Evolutionary conservation across 2,329 filamentous ascomycete genomes (phyloP).

Genomic region (Nigrospora osmanthi): DNA sequence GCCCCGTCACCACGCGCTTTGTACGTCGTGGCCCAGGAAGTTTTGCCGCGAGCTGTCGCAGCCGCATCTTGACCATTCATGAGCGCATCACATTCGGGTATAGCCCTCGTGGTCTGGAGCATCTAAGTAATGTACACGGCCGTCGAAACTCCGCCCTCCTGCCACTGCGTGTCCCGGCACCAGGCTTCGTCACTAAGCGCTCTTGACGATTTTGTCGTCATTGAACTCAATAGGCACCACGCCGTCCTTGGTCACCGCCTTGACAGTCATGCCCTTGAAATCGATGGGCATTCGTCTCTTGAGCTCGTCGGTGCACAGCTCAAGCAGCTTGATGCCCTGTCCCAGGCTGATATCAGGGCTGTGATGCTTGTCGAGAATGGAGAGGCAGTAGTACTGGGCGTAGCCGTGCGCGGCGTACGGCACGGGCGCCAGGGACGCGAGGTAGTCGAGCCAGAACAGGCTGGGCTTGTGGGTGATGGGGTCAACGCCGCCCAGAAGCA

Average conservation of each 20-base stretch:
- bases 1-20: too few relatives aligned
- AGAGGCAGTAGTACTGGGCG: constrained; percentile 98
- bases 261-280: constrained; percentile 95
- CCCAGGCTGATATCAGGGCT: constrained; percentile 87
- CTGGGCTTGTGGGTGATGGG: constrained; percentile 84
- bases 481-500: constrained; percentile 89
- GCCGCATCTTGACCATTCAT: neutral
- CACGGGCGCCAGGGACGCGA: constrained; percentile 78
- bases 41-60: too few relatives aligned
- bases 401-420: constrained; percentile 98
- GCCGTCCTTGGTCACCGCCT: constrained; percentile 91
- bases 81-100: constrained; percentile 1
- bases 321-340: constrained; percentile 84
- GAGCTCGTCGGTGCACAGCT: constrained; percentile 93
- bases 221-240: constrained; percentile 79
- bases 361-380: constrained; percentile 97
- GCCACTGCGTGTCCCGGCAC: neutral
- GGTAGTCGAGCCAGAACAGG: constrained; percentile 96
- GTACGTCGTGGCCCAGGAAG: too few relatives aligned
- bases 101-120: neutral
- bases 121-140: constrained; percentile 23
- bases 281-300: constrained; percentile 96
- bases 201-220: constrained; percentile 65
- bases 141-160: neutral
- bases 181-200: constrained; percentile 33